Evolutionary conservation across 2,329 filamentous ascomycete genomes (phyloP).

Genomic region (Phialophora verrucosa): DNA sequence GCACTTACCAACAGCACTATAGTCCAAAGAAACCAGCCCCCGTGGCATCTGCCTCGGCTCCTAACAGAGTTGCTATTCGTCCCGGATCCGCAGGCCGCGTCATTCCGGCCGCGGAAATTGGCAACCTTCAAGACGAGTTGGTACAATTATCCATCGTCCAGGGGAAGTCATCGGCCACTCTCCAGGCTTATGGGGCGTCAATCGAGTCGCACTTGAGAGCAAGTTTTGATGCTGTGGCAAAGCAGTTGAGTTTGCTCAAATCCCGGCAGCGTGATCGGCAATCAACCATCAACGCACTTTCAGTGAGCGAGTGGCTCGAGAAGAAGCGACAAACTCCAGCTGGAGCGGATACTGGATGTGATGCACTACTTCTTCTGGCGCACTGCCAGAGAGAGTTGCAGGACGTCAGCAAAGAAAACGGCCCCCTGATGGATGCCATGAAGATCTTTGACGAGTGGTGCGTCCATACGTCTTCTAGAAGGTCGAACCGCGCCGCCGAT

Average conservation of each 20-base stretch:
- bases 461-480: constrained; percentile 12
- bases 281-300: constrained; percentile 45
- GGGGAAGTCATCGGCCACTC: constrained; percentile 27
- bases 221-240: constrained; percentile 37
- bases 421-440: constrained; percentile 21
- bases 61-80: constrained; percentile 26
- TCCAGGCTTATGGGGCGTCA: constrained; percentile 29
- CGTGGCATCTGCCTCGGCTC: background rate
- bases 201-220: constrained; percentile 20
- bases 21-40: constrained; percentile 46
- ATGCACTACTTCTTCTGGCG: constrained; percentile 24
- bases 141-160: constrained; percentile 52
- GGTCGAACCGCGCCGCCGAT: background rate
- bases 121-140: constrained; percentile 50
- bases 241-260: constrained; percentile 42
- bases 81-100: constrained; percentile 40
- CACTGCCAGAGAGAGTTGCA: constrained; percentile 23
- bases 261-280: constrained; percentile 45
- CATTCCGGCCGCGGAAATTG: constrained; percentile 44
- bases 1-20: constrained; percentile 48
- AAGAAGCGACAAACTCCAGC: background rate
- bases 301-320: constrained; percentile 21
- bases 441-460: constrained; percentile 28
- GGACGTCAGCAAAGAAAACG: constrained; percentile 14
- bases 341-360: background rate